Base-by-base conservation (phyloP, 257 asterid species). In the Solanum etuberosum region DNA sequence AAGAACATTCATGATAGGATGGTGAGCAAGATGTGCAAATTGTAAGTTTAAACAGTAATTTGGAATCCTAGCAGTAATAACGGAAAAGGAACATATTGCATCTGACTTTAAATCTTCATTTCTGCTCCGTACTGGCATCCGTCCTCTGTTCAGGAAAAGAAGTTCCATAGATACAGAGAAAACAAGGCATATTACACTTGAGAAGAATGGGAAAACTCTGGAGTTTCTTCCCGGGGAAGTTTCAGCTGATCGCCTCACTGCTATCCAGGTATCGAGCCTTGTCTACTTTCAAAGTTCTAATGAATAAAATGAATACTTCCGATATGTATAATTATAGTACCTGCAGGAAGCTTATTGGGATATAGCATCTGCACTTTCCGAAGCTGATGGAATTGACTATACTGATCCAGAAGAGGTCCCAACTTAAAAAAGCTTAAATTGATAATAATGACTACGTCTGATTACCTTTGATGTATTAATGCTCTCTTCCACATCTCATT, bases 361-460 rank as follows among this genome's bases (percentile, higher is more conserved):
- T 89, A 95, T 97, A 78, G 99, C 98, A 61, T 90, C 96, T 80
- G 98, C 98, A 86, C 97, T 95, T 57, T 97, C 99, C 23, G 98
- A 95, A 92, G 99, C 97, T 54, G 98, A 94, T 92, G 98, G 98
- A 86, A 87, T 97, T 42, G 98, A 97, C 93, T 97, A 94, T 85
- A 92, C 98, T 57, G 98, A 97, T 90, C 96, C 98, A 7, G 99
- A 97, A 91, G 99, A 97, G 99, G 99, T 96, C 80, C 29, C 84
- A 51, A 86, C 43, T 61, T 72, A 6, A 34, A 42, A 46, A 32
- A 78, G 1, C 29, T 70, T 18, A 48, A 70, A 32, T 42, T 82
- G 73, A 83, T 61, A 51, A 76, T 40, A 63, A 34, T 54, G 16
- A 81, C 76, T 32, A 32, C 0, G 40, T 43, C n/a, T n/a, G 11